A percentile compares a stretch with the other conserved stretches of the same genome.
Evolutionary conservation across 495 filamentous ascomycete genomes (phyloP).

Genomic region (Xylaria flabelliformis): DNA sequence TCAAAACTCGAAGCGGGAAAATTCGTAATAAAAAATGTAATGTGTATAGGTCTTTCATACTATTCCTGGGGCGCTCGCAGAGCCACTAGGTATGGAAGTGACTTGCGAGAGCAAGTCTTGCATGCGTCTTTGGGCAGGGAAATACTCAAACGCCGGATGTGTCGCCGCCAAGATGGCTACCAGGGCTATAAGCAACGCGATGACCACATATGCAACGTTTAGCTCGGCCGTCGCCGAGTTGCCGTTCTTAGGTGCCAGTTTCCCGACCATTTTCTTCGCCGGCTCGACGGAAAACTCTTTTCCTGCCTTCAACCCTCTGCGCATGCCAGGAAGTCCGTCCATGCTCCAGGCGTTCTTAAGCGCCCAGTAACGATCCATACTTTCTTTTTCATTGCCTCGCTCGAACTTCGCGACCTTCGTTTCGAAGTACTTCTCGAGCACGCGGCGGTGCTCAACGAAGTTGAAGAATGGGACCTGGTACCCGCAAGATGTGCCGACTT

Average conservation of each 20-base stretch:
- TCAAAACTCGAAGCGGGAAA: background rate
- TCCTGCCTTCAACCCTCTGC: slow-evolving; percentile 46
- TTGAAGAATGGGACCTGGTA: slow-evolving; percentile 61
- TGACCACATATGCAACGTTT: slow-evolving; percentile 34
- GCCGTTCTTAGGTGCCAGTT: slow-evolving; percentile 38
- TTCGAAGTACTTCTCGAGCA: slow-evolving; percentile 55
- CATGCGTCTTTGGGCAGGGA: slow-evolving; percentile 33
- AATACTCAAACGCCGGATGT: slow-evolving; percentile 37
- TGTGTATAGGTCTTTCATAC: background rate
- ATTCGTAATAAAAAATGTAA: background rate
- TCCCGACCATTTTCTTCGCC: slow-evolving; percentile 59
- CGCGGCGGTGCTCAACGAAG: slow-evolving; percentile 55
- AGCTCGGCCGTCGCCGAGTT: slow-evolving; percentile 22
- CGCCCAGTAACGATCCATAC: slow-evolving; percentile 66
- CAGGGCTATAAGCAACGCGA: slow-evolving; percentile 31
- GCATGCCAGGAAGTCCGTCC: slow-evolving; percentile 61
- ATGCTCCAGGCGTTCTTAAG: slow-evolving; percentile 60
- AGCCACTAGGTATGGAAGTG: slow-evolving; percentile 28
- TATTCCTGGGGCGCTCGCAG: slow-evolving; percentile 33
- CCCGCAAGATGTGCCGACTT: slow-evolving; percentile 63
- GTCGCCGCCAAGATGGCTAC: slow-evolving; percentile 37
- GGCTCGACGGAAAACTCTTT: slow-evolving; percentile 53
- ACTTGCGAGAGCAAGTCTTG: slow-evolving; percentile 31
- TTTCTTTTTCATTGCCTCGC: slow-evolving; percentile 53
- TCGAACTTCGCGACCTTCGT: slow-evolving; percentile 51